Evolutionary conservation across 116 monocot species (phyloP).

Genomic region (Zostera marina): DNA sequence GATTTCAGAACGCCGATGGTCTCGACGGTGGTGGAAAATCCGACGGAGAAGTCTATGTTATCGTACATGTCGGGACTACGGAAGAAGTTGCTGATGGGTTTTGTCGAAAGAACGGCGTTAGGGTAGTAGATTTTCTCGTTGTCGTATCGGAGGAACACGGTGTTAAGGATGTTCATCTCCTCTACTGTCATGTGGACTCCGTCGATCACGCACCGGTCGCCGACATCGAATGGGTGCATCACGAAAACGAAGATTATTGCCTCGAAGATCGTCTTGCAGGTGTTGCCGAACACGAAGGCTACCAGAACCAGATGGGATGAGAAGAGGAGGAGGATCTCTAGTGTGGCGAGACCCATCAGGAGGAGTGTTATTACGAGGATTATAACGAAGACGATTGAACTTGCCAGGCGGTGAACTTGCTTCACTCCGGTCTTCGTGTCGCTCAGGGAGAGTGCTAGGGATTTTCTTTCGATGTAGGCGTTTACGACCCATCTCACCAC

Average conservation of each 20-base stretch:
- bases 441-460: conserved; percentile 63
- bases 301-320: conserved; percentile 74
- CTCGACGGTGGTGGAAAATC: conserved; percentile 63
- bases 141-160: conserved; percentile 39
- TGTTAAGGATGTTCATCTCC: conserved; percentile 86
- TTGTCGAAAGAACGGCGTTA: conserved; percentile 42
- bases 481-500: conserved; percentile 97
- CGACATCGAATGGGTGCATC: conserved; percentile 94
- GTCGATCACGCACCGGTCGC: conserved; percentile 77
- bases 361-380: conserved; percentile 62
- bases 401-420: conserved; percentile 83
- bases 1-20: conserved; percentile 63
- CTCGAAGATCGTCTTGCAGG: conserved; percentile 72
- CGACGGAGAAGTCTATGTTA: conserved; percentile 55
- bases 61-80: conserved; percentile 90
- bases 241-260: conserved; percentile 88
- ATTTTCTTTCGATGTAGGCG: conserved; percentile 76
- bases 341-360: conserved; percentile 58
- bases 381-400: conserved; percentile 47
- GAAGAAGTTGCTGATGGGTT: conserved; percentile 55
- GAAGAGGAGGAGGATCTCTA: conserved; percentile 58
- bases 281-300: conserved; percentile 86
- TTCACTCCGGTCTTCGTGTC: conserved; percentile 98
- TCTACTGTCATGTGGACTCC: conserved; percentile 68
- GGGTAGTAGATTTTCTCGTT: conserved; percentile 73